Evolutionary conservation across 352 stramenopile genomes (phyloP).

Genomic region (Phytopythium montanum): DNA sequence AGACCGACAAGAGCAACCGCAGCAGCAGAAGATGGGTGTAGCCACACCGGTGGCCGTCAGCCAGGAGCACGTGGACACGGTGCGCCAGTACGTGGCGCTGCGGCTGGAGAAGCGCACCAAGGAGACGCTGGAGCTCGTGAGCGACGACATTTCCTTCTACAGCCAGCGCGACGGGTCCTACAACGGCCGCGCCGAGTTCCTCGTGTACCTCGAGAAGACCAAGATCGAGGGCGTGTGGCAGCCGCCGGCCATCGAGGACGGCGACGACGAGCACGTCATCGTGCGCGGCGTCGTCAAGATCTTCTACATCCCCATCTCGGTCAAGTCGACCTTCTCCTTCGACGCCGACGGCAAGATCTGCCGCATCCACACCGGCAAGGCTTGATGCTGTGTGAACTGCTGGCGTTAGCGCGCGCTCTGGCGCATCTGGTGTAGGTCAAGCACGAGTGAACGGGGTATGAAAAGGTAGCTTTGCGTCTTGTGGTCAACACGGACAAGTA

Average conservation of each 20-base stretch:
- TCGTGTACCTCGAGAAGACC: constrained; percentile 44
- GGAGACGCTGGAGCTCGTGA: constrained; percentile 45
- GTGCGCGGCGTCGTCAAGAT: constrained; percentile 51
- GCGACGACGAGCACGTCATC: constrained; percentile 40
- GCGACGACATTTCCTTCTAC: constrained; percentile 50
- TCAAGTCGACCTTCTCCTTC: constrained; percentile 48
- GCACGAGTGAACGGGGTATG: neutral
- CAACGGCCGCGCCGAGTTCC: constrained; percentile 39
- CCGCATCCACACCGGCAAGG: constrained; percentile 47
- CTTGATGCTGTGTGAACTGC: constrained; percentile 11
- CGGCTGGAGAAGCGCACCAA: constrained; percentile 34
- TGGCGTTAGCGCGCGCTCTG: neutral
- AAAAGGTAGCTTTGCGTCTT: neutral
- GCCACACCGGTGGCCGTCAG: constrained; percentile 14
- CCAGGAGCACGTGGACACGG: constrained; percentile 36
- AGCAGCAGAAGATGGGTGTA: constrained; percentile 27
- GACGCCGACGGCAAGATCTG: constrained; percentile 34
- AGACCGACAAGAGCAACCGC: no score
- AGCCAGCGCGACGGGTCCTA: constrained; percentile 45
- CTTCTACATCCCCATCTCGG: constrained; percentile 45
- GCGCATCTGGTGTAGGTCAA: neutral
- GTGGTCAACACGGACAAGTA: no score
- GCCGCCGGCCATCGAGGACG: constrained; percentile 32
- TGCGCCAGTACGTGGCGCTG: constrained; percentile 38
- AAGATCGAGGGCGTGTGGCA: constrained; percentile 46